phyloP scores from a whole-genome alignment of 495 filamentous ascomycete species.

The Penicillium psychrofluorescens region DNA sequence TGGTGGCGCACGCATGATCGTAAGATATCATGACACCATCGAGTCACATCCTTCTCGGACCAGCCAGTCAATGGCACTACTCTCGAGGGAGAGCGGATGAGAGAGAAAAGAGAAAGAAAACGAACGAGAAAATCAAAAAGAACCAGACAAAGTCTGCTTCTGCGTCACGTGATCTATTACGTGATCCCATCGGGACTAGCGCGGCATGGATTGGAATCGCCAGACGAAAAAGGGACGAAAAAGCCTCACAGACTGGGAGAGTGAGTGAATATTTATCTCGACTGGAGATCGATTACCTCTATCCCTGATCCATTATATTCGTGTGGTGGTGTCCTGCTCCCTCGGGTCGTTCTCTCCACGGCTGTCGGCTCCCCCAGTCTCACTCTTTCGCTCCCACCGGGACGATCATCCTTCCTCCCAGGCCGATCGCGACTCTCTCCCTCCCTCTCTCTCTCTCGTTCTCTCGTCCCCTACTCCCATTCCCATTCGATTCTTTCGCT shows the following conservation, averaged over 20 bases:
- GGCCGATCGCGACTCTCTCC: conserved; percentile 25
- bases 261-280: background rate
- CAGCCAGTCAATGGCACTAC: too few species aligned
- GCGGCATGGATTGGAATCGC: conserved; percentile 8
- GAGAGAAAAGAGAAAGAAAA: conserved; percentile 9
- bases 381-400: conserved; percentile 22
- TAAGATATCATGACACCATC: conserved; percentile 6
- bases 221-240: conserved; percentile 2
- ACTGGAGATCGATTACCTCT: too few species aligned
- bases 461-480: background rate
- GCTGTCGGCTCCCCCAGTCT: conserved; percentile 17
- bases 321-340: conserved; percentile 1
- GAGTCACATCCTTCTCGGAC: background rate
- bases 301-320: background rate
- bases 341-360: conserved; percentile 10
- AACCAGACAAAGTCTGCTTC: conserved; percentile 13
- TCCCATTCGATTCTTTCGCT: too few species aligned
- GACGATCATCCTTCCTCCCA: conserved; percentile 21
- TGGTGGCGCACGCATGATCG: conserved; percentile 7
- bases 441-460: conserved; percentile 4
- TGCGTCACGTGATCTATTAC: conserved; percentile 12
- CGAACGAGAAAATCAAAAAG: conserved; percentile 10
- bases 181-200: conserved; percentile 15
- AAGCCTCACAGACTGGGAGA: conserved; percentile 2
- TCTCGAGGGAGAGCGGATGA: background rate